Base-by-base conservation (phyloP, 371 early-diverging fungal species). In the Syncephalis fuscata region DNA sequence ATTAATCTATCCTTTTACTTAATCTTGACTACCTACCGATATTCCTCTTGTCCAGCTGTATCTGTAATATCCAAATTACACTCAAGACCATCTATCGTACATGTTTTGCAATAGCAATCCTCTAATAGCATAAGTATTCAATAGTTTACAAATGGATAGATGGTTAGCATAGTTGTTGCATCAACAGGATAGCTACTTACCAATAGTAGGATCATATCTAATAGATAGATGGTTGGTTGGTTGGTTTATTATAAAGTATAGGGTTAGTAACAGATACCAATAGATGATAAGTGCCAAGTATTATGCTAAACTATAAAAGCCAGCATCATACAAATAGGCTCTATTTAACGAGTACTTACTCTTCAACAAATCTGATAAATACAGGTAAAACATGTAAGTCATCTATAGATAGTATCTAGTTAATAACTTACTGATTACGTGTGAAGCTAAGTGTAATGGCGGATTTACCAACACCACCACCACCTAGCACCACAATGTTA, bases 1-100 rank as follows among this genome's bases (percentile, higher is more conserved):
- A 37, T 15, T 19, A 1, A 19, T 50, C 20, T 17, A 39, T 32
- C 16, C 22, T 41, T 5, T 39, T 7, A 17, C 15, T 5, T 16
- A 45, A 23, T 1, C 22, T 17, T n/a, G n/a, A n/a, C n/a, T n/a
- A n/a, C 37, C 38, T 44, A 40, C 20, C 63, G 49, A 40, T 63
- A 63, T 27, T 63, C 63, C 20, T 63, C 53, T 40, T 63, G 63
- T 9, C 63, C 60, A 1, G 63, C 63, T 7, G 63, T 63, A 39
- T 63, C 63, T 2, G 52, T 63, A 17, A 63, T 60, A 22, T 63
- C 63, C 14, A 63, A 55, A 1, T 57, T 59, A 16, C 56, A 60
- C 3, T 60, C 60, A 43, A 46, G 26, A 1, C 54, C 61, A 39
- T 63, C 63, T n/a, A 63, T 56, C 45, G 53, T 51, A 19, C 53